phyloP scores from a whole-genome alignment of 306 rosid species.

The Vigna unguiculata region DNA sequence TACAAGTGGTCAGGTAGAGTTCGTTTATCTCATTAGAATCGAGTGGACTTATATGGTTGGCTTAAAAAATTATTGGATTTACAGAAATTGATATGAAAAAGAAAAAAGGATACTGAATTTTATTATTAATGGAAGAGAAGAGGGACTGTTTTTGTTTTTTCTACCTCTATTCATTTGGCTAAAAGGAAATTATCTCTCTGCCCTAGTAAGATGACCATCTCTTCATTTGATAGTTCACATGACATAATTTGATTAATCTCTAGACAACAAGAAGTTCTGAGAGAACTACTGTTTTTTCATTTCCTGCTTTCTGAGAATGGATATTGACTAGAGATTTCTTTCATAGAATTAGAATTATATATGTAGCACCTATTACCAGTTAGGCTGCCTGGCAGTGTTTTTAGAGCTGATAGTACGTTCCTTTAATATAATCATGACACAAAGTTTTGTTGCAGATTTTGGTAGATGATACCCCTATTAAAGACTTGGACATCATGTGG shows the following conservation, averaged over 20 bases:
- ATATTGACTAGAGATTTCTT: constrained; percentile 21
- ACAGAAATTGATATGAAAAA: background rate
- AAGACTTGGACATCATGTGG: constrained; percentile 82
- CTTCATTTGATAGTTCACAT: constrained; percentile 24
- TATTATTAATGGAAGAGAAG: background rate
- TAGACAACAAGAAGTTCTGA: constrained; percentile 11
- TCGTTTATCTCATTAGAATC: constrained; percentile 28
- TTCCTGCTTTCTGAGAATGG: background rate
- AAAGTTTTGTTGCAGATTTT: constrained; percentile 67
- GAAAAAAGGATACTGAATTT: background rate
- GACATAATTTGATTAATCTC: background rate
- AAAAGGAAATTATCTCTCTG: constrained; percentile 1
- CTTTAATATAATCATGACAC: constrained; percentile 14
- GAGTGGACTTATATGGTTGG: constrained; percentile 4
- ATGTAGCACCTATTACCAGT: background rate
- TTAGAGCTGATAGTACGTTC: constrained; percentile 2
- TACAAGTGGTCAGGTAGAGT: constrained; percentile 85
- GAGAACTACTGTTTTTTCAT: background rate
- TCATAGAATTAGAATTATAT: constrained; percentile 1
- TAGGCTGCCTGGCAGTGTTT: background rate
- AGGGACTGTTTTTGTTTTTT: constrained; percentile 12
- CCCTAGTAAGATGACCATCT: background rate
- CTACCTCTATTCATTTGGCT: constrained; percentile 9
- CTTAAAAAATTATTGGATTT: constrained; percentile 17
- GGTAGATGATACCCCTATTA: constrained; percentile 75